phyloP scores from a whole-genome alignment of 2,329 filamentous ascomycete species.

The Hymenoscyphus fructigenus region DNA sequence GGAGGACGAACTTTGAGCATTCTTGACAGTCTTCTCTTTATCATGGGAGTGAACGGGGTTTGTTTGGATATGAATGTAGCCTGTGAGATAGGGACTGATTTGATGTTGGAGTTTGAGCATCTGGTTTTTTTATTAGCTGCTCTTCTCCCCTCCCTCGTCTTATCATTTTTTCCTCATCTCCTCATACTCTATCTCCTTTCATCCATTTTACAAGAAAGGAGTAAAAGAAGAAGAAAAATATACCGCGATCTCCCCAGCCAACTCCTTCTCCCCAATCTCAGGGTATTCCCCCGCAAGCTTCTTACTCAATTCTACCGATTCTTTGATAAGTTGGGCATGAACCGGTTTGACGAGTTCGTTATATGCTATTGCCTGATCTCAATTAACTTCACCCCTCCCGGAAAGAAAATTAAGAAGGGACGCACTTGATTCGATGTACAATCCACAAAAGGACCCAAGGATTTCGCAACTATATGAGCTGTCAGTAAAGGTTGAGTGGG shows the following conservation, averaged over 20 bases:
- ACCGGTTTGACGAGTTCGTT: conserved; percentile 45
- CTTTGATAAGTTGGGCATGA: conserved; percentile 40
- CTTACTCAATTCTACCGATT: conserved; percentile 38
- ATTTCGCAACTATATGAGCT: conserved; percentile 41
- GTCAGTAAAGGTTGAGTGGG: not conserved
- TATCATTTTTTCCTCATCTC: not conserved
- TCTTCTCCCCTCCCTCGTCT: not conserved
- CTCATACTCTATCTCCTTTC: not conserved
- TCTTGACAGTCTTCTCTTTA: conserved; percentile 47
- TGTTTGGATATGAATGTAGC: conserved; percentile 58
- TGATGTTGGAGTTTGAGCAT: conserved; percentile 54
- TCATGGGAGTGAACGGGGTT: conserved; percentile 57
- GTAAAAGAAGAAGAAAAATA: conserved; percentile 9
- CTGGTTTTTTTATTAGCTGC: conserved; percentile 34
- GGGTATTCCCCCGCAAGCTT: conserved; percentile 36
- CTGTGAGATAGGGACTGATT: conserved; percentile 50
- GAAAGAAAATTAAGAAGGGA: not conserved
- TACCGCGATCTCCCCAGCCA: conserved; percentile 58
- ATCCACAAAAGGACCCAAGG: conserved; percentile 49
- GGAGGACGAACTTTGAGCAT: conserved; percentile 47
- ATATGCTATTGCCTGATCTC: conserved; percentile 48
- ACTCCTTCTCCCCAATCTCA: conserved; percentile 43
- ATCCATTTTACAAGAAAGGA: not conserved
- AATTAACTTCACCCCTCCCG: not conserved
- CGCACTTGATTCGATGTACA: conserved; percentile 55